Evolutionary conservation across 2,329 filamentous ascomycete genomes (phyloP).

Genomic region (Botryotinia convoluta): DNA sequence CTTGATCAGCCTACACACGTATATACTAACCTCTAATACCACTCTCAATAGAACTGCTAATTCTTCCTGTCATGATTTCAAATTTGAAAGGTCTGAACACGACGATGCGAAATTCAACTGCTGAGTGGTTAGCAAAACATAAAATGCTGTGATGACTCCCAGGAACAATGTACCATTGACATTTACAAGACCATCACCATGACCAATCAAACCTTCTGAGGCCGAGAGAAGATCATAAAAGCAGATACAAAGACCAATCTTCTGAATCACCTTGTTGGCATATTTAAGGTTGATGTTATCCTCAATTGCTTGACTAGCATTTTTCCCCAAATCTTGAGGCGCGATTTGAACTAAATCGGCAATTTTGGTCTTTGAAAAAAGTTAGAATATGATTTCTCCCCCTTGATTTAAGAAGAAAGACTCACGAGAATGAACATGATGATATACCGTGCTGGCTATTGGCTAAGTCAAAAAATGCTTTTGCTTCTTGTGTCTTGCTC

Average conservation of each 20-base stretch:
- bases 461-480: not conserved
- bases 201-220: conserved; percentile 90
- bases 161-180: conserved; percentile 68
- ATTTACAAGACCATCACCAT: conserved; percentile 88
- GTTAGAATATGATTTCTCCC: conserved; percentile 13
- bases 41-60: conserved; percentile 68
- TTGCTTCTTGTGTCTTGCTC: conserved; percentile 4
- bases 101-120: conserved; percentile 88
- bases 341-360: conserved; percentile 91
- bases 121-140: conserved; percentile 17
- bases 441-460: not conserved
- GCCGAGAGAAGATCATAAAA: conserved; percentile 87
- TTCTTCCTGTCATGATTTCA: conserved; percentile 83
- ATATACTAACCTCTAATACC: conserved; percentile 64
- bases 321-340: conserved; percentile 83
- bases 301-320: conserved; percentile 80
- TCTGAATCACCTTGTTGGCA: conserved; percentile 91
- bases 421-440: conserved; percentile 51
- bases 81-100: conserved; percentile 96
- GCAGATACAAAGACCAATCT: conserved; percentile 88
- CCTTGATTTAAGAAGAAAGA: conserved; percentile 16
- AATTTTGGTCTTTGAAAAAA: conserved; percentile 72
- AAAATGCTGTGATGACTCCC: not conserved
- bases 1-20: not conserved
- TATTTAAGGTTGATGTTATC: conserved; percentile 98